phyloP scores from a whole-genome alignment of 495 filamentous ascomycete species.

The Immersiella caudata region DNA sequence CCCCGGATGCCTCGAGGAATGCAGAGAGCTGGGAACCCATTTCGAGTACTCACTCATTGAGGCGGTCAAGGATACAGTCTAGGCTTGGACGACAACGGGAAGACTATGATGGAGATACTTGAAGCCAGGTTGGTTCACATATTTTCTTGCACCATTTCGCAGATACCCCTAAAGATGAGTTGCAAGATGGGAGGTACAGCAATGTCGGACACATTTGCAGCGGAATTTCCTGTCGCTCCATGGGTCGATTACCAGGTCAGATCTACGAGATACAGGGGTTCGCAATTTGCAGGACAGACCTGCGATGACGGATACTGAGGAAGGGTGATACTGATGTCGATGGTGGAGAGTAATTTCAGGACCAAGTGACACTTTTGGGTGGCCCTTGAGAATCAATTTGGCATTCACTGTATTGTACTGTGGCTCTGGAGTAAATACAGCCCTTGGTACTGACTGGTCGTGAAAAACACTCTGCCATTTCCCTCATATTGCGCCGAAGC shows the following conservation, averaged over 20 bases:
- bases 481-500: too few relatives aligned
- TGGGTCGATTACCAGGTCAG: background rate
- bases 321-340: background rate
- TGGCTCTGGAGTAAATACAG: background rate
- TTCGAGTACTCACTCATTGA: constrained; percentile 53
- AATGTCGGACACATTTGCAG: background rate
- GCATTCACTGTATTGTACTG: background rate
- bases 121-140: background rate
- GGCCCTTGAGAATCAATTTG: background rate
- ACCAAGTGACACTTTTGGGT: background rate
- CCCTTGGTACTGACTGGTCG: background rate
- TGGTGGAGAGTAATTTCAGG: background rate
- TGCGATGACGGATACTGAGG: background rate
- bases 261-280: background rate
- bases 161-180: background rate
- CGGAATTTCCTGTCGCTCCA: background rate
- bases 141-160: background rate
- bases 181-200: background rate
- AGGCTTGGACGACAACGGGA: background rate
- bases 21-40: constrained; percentile 46
- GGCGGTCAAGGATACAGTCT: constrained; percentile 40
- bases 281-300: background rate
- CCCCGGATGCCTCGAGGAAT: constrained; percentile 49
- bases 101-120: background rate
- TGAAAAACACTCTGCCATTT: background rate